Conservation (phyloP, 768 basidiomycete genomes). For the Tremella fuciformis region DNA sequence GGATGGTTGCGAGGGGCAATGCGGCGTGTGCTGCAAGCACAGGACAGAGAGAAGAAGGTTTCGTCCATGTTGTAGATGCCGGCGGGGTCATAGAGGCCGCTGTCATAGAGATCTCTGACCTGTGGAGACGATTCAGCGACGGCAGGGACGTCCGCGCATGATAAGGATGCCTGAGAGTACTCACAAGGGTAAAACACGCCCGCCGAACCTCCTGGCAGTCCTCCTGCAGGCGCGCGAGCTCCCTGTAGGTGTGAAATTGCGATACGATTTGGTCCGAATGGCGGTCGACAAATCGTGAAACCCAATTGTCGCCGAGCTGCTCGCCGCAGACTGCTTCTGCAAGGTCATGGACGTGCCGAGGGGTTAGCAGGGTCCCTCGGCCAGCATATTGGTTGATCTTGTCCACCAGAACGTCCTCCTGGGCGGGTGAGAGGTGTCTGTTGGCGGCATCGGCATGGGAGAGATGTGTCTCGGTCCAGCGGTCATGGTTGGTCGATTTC, state of each 20-base stretch:
- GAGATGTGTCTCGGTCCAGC: background rate
- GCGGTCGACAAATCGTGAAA: background rate
- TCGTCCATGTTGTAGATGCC: slow-evolving; percentile 1
- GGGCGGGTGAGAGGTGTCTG: background rate
- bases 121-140: background rate
- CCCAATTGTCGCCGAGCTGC: background rate
- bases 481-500: background rate
- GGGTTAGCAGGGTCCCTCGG: background rate
- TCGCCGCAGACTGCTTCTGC: too few relatives aligned
- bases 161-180: background rate
- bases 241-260: background rate
- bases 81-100: background rate
- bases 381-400: background rate
- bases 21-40: background rate
- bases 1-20: background rate
- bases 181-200: background rate
- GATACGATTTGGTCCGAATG: background rate
- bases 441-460: background rate
- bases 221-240: background rate
- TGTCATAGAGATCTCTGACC: background rate
- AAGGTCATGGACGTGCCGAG: too few relatives aligned
- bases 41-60: background rate
- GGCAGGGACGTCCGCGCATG: too few relatives aligned
- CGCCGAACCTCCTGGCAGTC: background rate
- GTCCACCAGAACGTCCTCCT: background rate